Conservation (phyloP, 116 monocot species). For the Cymodocea nodosa region DNA sequence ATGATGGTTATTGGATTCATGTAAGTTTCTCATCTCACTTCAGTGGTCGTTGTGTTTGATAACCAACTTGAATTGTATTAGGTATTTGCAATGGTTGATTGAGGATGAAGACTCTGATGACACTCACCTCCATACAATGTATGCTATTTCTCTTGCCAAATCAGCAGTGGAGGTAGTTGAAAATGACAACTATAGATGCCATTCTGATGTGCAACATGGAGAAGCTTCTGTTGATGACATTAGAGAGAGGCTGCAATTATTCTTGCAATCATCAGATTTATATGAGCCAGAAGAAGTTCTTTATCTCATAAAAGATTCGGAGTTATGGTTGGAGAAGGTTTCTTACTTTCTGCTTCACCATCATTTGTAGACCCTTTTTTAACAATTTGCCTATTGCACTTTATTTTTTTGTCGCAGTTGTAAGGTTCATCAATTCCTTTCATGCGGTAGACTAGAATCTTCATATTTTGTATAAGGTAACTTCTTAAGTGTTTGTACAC, state of each 20-base stretch:
- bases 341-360: neutral
- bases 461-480: neutral
- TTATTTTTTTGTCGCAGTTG: neutral
- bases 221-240: slow-evolving; percentile 16
- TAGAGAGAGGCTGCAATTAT: slow-evolving; percentile 78
- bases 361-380: neutral
- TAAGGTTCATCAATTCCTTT: neutral
- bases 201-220: slow-evolving; percentile 17
- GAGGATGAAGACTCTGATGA: slow-evolving; percentile 91
- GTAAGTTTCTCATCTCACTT: neutral
- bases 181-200: neutral
- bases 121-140: slow-evolving; percentile 70
- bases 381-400: neutral
- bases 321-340: slow-evolving; percentile 99
- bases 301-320: slow-evolving; percentile 63
- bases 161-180: slow-evolving; percentile 48
- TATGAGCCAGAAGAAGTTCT: slow-evolving; percentile 95
- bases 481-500: too few relatives aligned
- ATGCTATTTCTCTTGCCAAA: slow-evolving; percentile 91
- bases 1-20: neutral
- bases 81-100: slow-evolving; percentile 99
- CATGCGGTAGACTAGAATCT: neutral
- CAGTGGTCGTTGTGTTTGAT: neutral
- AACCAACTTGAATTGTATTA: slow-evolving; percentile 5
- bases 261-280: slow-evolving; percentile 83